A percentile compares a stretch with the other conserved stretches of the same genome.
phyloP scores from a whole-genome alignment of 2,329 filamentous ascomycete species.

The Aaosphaeria arxii region DNA sequence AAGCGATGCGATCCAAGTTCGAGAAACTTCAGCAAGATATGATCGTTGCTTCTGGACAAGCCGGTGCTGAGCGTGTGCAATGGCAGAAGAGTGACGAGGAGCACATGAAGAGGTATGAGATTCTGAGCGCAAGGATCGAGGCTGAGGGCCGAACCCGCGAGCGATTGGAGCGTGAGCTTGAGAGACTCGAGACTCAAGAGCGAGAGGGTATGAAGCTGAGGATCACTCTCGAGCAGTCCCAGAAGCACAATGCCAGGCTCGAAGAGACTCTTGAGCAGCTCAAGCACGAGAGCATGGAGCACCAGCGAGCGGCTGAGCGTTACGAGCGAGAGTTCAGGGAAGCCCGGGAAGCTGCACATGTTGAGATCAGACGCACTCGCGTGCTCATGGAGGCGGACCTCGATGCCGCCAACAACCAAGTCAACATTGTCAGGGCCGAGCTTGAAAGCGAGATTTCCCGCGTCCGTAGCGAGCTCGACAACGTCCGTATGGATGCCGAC shows the following conservation, averaged over 20 bases:
- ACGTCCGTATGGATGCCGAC: constrained; percentile 74
- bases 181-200: constrained; percentile 55
- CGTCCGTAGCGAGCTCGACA: constrained; percentile 72
- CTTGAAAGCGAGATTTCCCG: constrained; percentile 75
- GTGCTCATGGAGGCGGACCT: constrained; percentile 77
- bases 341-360: constrained; percentile 72
- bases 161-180: constrained; percentile 46
- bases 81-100: constrained; percentile 68
- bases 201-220: constrained; percentile 75
- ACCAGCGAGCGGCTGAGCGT: constrained; percentile 65
- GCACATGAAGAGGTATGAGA: constrained; percentile 52
- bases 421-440: constrained; percentile 77
- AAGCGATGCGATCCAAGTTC: constrained; percentile 81
- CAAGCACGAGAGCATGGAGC: constrained; percentile 66
- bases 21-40: constrained; percentile 85
- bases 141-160: constrained; percentile 43
- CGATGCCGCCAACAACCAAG: constrained; percentile 78
- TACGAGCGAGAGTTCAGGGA: constrained; percentile 83
- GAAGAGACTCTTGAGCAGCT: constrained; percentile 53
- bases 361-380: constrained; percentile 78
- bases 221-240: constrained; percentile 64
- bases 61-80: constrained; percentile 76
- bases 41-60: constrained; percentile 71
- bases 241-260: constrained; percentile 63
- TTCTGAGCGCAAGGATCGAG: constrained; percentile 53